Base-by-base conservation (phyloP, 1,139 yeast species). In the Kurtzmaniella quercitrusa region DNA sequence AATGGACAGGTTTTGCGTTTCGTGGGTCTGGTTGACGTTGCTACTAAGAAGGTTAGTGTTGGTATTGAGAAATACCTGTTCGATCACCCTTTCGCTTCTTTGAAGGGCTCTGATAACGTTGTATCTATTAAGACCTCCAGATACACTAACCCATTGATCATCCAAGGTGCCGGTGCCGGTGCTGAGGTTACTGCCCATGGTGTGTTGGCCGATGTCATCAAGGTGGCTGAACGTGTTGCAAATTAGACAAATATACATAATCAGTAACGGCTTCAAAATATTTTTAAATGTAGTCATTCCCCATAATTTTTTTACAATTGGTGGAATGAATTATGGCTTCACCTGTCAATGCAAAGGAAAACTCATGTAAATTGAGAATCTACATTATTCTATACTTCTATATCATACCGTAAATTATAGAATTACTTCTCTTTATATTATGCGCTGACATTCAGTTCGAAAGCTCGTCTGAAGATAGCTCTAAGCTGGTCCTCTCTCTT, bases 121-220 rank as follows among this genome's bases (percentile, higher is more conserved):
- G 86, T 94, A 48, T 82, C 97, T 16, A 86, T 93, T 68, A 85
- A 83, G 63, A 84, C 97, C 30, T 82, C 86, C 56, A 86, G 98
- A 70, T 93, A 93, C 66, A 79, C 86, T 39, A 88, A 88, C 65
- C 98, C 98, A 45, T 76, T 93, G 63, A 85, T 93, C 51, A 78
- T 93, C 53, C 98, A 93, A 74, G 98, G 99, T 66, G 98, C 98
- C 36, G 98, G 96, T 65, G 98, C 98, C 30, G 98, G 98, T 66
- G 96, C 96, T 47, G 98, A 84, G 36, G 98, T 93, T 43, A 93
- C 99, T 43, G 98, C 99, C 47, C 95, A 94, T 63, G 98, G 98
- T 65, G 97, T 94, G 40, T 76, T 93, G 56, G 96, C 95, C 42
- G 98, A 93, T 63, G 82, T 88, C 28, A 78, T 94, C 61, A 91